phyloP scores from a whole-genome alignment of 805 yeast genomes.

The Ogataea naganishii region DNA sequence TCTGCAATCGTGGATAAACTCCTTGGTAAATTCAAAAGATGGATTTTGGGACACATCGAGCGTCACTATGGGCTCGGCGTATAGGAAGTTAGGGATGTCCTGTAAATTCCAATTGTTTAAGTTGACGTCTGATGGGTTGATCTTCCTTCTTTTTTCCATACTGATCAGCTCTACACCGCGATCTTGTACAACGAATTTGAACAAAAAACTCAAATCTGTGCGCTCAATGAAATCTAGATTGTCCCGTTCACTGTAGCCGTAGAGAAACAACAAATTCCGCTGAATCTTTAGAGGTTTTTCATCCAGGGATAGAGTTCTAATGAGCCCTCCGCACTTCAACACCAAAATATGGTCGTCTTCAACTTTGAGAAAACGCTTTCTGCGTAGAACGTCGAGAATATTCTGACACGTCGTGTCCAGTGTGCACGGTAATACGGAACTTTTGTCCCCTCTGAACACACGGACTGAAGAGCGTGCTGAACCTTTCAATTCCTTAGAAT shows the following conservation, averaged over 20 bases:
- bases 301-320: conserved; percentile 60
- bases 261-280: conserved; percentile 56
- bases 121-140: conserved; percentile 66
- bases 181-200: conserved; percentile 75
- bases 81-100: conserved; percentile 77
- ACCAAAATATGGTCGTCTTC: conserved; percentile 70
- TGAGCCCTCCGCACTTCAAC: conserved; percentile 65
- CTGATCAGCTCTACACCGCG: conserved; percentile 35
- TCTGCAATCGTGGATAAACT: conserved; percentile 73
- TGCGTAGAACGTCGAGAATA: conserved; percentile 58
- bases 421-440: conserved; percentile 71
- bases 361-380: conserved; percentile 66
- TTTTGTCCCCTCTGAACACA: conserved; percentile 75
- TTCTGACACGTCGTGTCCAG: conserved; percentile 72
- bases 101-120: conserved; percentile 66
- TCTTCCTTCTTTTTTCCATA: conserved; percentile 27
- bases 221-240: conserved; percentile 71
- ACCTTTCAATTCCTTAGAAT: conserved; percentile 18
- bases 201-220: conserved; percentile 73
- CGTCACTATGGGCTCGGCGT: conserved; percentile 72
- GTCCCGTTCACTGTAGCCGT: conserved; percentile 78
- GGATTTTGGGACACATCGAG: conserved; percentile 84
- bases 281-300: conserved; percentile 78
- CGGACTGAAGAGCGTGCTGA: conserved; percentile 38
- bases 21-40: conserved; percentile 72